Conservation (phyloP, 768 basidiomycete genomes). For the Lentinus brumalis region DNA sequence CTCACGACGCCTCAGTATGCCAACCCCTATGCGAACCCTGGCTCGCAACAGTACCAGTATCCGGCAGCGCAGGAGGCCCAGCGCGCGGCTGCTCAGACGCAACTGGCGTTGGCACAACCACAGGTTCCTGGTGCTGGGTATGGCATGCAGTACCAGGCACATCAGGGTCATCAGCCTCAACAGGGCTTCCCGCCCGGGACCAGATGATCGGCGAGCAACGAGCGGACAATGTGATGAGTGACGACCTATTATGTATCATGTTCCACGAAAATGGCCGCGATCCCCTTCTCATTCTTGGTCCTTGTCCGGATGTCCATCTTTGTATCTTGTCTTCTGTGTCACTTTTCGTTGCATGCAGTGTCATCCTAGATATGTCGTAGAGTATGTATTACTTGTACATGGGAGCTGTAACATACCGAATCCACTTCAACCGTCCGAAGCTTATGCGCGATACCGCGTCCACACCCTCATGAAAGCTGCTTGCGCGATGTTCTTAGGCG, state of each 20-base stretch:
- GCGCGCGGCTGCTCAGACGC: conserved; percentile 5
- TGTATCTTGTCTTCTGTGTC: background rate
- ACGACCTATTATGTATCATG: background rate
- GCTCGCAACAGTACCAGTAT: conserved; percentile 41
- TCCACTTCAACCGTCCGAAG: too few species aligned
- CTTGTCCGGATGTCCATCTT: background rate
- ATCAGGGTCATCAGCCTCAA: background rate
- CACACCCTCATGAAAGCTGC: too few species aligned
- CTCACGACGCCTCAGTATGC: conserved; percentile 34
- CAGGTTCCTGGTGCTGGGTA: conserved; percentile 20
- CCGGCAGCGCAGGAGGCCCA: conserved; percentile 30
- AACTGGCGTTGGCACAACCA: conserved; percentile 15
- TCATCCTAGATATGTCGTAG: conserved; percentile 2
- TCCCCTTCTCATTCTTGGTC: too few species aligned
- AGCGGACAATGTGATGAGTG: background rate
- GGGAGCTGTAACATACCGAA: background rate
- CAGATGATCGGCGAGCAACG: background rate
- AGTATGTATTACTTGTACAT: background rate
- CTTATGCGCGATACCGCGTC: too few species aligned
- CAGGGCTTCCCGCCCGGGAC: background rate
- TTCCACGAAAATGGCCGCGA: too few species aligned
- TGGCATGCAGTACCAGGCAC: conserved; percentile 2
- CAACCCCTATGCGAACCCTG: conserved; percentile 49
- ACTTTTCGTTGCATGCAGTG: background rate
- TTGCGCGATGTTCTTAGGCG: conserved; percentile 3